phyloP scores from a whole-genome alignment of 805 yeast genomes.

The Priceomyces haplophilus region DNA sequence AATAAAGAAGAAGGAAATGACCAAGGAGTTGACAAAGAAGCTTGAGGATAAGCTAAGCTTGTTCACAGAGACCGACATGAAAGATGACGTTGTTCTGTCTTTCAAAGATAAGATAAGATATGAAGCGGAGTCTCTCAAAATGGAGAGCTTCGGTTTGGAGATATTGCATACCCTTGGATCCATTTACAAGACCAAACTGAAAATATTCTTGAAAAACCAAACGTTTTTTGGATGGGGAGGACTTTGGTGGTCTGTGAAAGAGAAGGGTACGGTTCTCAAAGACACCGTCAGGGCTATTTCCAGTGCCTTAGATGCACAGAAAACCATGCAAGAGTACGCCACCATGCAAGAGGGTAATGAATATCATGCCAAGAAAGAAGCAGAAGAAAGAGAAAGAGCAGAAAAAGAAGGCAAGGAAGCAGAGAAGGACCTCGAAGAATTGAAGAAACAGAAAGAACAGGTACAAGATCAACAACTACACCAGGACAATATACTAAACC shows the following conservation, averaged over 20 bases:
- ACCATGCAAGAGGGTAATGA: constrained; percentile 60
- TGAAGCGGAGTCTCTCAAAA: constrained; percentile 79
- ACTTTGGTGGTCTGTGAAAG: constrained; percentile 63
- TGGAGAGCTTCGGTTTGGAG: constrained; percentile 84
- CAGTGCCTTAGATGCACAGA: constrained; percentile 75
- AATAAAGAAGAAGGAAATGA: constrained; percentile 60
- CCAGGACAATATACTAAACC: too few relatives aligned
- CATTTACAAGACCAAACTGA: constrained; percentile 62
- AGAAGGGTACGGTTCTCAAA: constrained; percentile 69
- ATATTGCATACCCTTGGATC: constrained; percentile 74
- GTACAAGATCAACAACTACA: constrained; percentile 9
- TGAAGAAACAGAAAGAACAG: constrained; percentile 17
- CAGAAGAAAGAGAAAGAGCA: constrained; percentile 21
- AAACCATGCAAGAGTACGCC: constrained; percentile 69
- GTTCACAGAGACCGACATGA: constrained; percentile 43
- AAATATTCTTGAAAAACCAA: constrained; percentile 63
- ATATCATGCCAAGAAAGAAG: constrained; percentile 39
- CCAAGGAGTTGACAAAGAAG: constrained; percentile 58
- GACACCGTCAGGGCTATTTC: constrained; percentile 70
- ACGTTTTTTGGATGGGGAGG: constrained; percentile 66
- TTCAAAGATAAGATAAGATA: constrained; percentile 64
- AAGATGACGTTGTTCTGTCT: constrained; percentile 39
- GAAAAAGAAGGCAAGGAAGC: constrained; percentile 13
- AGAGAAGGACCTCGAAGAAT: constrained; percentile 5
- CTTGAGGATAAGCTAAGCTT: constrained; percentile 47